Percentiles rank a stretch among this genome's conserved stretches.
Evolutionary conservation across 2,329 filamentous ascomycete genomes (phyloP).

Genomic region (Hymenoscyphus fraxineus): DNA sequence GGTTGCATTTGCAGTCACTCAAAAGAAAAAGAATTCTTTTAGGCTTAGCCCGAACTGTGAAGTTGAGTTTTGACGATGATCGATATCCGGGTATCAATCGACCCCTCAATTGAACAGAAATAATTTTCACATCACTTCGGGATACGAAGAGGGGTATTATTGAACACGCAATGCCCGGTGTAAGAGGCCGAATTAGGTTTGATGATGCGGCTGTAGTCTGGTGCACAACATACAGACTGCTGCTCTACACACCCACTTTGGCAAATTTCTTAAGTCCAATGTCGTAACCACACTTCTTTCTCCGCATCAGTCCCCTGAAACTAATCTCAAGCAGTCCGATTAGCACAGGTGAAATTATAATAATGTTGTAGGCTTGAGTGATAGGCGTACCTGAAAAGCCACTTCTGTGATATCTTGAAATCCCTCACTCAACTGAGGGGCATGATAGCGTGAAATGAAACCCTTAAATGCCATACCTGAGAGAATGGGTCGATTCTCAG

Average conservation of each 20-base stretch:
- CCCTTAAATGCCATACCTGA: conserved; percentile 77
- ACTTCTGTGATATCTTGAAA: conserved; percentile 76
- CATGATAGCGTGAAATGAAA: conserved; percentile 69
- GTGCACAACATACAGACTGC: conserved; percentile 10
- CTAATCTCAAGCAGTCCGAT: conserved; percentile 18
- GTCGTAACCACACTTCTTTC: conserved; percentile 67
- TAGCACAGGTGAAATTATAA: neutral
- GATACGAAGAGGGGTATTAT: conserved; percentile 5
- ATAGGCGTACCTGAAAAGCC: conserved; percentile 59
- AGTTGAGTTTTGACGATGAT: neutral
- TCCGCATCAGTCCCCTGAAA: conserved; percentile 51
- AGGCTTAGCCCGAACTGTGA: neutral
- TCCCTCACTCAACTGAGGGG: conserved; percentile 71
- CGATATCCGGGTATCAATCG: neutral
- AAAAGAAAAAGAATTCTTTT: neutral
- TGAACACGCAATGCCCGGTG: conserved; percentile 1
- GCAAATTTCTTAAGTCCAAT: conserved; percentile 59
- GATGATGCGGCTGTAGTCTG: conserved; percentile 12
- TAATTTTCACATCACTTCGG: conserved; percentile 1
- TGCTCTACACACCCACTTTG: conserved; percentile 1
- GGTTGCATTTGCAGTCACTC: neutral
- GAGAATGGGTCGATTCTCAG: conserved; percentile 69
- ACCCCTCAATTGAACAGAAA: conserved; percentile 3
- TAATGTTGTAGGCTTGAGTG: conserved; percentile 1
- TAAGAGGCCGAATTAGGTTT: conserved; percentile 5